A percentile compares a stretch with the other conserved stretches of the same genome.
Evolutionary conservation across 768 basidiomycete species (phyloP).

Genomic region (Boletus tomentosulus): DNA sequence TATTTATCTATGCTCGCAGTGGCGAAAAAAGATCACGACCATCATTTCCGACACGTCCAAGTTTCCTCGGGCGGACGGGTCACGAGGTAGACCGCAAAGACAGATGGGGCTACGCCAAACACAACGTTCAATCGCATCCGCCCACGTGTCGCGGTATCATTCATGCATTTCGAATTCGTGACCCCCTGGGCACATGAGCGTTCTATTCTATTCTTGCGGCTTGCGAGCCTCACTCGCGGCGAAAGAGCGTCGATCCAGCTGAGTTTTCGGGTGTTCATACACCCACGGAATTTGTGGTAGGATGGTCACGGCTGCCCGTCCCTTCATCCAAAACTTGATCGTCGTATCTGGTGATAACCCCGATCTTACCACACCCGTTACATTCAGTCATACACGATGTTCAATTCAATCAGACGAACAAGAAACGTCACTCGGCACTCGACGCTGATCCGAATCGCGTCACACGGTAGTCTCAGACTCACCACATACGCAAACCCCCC

Average conservation of each 20-base stretch:
- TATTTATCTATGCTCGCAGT: not conserved
- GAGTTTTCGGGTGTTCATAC: too few species aligned
- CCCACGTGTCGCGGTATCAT: not conserved
- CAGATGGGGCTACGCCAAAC: not conserved
- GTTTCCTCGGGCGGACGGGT: too few species aligned
- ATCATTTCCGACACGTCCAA: too few species aligned
- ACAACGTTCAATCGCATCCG: not conserved
- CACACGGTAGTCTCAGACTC: not conserved
- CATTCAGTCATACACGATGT: too few species aligned
- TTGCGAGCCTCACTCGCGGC: not conserved
- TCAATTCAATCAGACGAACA: too few species aligned
- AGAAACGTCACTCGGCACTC: not conserved
- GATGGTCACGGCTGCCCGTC: too few species aligned
- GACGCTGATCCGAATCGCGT: not conserved
- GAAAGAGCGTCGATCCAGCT: not conserved
- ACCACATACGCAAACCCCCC: not conserved
- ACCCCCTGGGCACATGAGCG: not conserved
- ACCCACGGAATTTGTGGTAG: too few species aligned
- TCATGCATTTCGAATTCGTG: not conserved
- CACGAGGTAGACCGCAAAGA: not conserved
- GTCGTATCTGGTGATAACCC: too few species aligned
- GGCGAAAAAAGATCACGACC: not conserved
- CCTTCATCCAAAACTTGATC: too few species aligned
- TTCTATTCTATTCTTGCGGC: not conserved
- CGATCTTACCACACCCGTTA: too few species aligned